Base-by-base conservation (phyloP, 2,329 filamentous ascomycete genomes). In the Xylariaceae sp. region DNA sequence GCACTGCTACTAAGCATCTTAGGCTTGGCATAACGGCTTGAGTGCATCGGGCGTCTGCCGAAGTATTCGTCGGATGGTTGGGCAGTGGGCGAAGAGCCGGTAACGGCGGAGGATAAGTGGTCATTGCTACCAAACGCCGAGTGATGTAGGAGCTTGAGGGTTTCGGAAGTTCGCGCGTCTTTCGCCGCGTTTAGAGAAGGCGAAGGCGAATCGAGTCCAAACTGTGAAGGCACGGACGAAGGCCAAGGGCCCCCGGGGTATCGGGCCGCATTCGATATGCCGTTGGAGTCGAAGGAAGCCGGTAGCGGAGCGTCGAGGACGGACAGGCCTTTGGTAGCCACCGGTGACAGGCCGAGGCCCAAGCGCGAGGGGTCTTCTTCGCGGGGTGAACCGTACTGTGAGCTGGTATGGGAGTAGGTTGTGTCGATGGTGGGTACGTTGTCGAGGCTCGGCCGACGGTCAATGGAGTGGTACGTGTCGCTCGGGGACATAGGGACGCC, bases 241-340 rank as follows among this genome's bases (percentile, higher is more conserved):
- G 93, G 93, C 74, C 96, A 92, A 0, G 93, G 91, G 0, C 90
- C 95, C 29, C 75, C 78, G 18, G 80, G 80, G 71, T 93, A 92
- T 57, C 91, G 86, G 18, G 93, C 93, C 60, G 91, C 92, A 71
- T 93, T 90, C 10, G 93, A 97, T 50, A 97, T 90, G 48, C 93
- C 93, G 69, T 97, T 95, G 66, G 92, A 96, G 74, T 98, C 95
- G 72, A 98, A 97, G 0, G 93, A 98, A 7, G 93, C 91, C 1
- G 95, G 95, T 7, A 98, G 83, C 16, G 91, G 92, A 2, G 92
- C 95, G 75, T 98, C 93, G 60, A 97, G 83, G 14, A 96, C 90
- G n/a, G 90, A 95, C n/a, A 96, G 73, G 2, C 83, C 84, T 65
- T 85, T 88, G 50, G 85, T 85, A 65, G 85, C 84, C 48, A 83